Base-by-base conservation (phyloP, 169 alveolate species). In the Cryptosporidium sp. region DNA sequence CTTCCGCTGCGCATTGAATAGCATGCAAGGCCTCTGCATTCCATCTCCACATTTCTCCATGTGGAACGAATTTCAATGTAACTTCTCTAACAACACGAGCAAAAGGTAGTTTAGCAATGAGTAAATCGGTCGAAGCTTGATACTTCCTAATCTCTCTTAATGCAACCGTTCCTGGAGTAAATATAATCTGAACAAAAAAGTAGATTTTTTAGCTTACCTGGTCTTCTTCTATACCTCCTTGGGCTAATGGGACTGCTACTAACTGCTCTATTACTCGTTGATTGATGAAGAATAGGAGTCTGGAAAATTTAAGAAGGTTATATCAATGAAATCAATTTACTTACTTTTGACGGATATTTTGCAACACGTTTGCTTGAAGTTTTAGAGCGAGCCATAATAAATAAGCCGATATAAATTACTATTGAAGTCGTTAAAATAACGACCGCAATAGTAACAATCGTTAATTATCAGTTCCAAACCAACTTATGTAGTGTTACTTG, bases 101-200 rank as follows among this genome's bases (percentile, higher is more conserved):
- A 95, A 97, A 97, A 51, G 99, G 99, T 68, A 97, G 93, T 93
- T 96, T 96, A 75, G 98, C 96, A 91, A 97, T 97, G 45, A 97
- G 95, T 37, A 97, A 93, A 68, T 97, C 98, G 50, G 98, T 96
- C 33, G 96, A 80, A 62, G 96, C 96, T 93, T 98, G 97, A 94
- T 95, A 97, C 71, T 95, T 96, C 93, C 98, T 93, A 84, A 97
- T 97, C 86, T 97, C 99, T 92, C 98, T 94, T 33, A 97, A 92
- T 31, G 98, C 99, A 80, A 95, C 97, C n/a, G 97, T 96, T 86
- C 98, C 98, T 50, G 21, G 14, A 65, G 23, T 45, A 59, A 96
- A 95, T 93, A 96, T 91, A 55, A 23, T 26, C 21, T n/a, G 67
- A 55, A 55, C 14, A 16, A 23, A 21, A 23, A 7, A 31, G 7